phyloP scores from a whole-genome alignment of 208 protist genomes.

The Borovskyia barvae region DNA sequence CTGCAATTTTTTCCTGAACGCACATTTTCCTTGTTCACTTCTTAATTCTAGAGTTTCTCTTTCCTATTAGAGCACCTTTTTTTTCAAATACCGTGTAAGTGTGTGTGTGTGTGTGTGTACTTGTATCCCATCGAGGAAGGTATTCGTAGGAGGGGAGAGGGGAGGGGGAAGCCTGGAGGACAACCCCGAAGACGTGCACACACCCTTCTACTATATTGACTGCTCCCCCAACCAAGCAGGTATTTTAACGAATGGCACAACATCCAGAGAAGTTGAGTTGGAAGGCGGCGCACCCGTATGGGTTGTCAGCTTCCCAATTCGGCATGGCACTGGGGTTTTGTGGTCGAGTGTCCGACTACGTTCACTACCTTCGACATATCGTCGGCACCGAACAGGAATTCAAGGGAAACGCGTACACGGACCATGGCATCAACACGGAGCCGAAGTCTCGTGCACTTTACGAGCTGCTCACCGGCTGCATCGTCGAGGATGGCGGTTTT shows the following conservation, averaged over 20 bases:
- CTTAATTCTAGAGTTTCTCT: too few species aligned
- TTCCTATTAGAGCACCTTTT: too few species aligned
- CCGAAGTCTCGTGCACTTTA: constrained; percentile 79
- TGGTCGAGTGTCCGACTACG: constrained; percentile 78
- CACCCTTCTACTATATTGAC: too few species aligned
- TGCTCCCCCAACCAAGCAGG: too few species aligned
- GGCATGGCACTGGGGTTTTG: constrained; percentile 81
- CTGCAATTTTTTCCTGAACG: too few species aligned
- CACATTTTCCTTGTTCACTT: too few species aligned
- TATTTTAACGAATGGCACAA: constrained; percentile 82
- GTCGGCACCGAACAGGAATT: constrained; percentile 83
- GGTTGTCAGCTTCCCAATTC: constrained; percentile 86
- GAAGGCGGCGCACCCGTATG: constrained; percentile 46
- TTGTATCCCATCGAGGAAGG: too few species aligned
- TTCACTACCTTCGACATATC: constrained; percentile 70
- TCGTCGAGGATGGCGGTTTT: constrained; percentile 81
- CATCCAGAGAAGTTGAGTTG: constrained; percentile 64
- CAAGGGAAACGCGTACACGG: constrained; percentile 71
- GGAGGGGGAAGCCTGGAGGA: too few species aligned
- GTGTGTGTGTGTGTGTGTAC: too few species aligned
- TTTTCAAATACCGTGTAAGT: too few species aligned
- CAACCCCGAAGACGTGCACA: too few species aligned
- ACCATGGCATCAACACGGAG: constrained; percentile 81
- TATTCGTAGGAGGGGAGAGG: too few species aligned
- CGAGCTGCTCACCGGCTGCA: constrained; percentile 69